phyloP scores from a whole-genome alignment of 2,329 filamentous ascomycete species.

The Aschersonia sp. region DNA sequence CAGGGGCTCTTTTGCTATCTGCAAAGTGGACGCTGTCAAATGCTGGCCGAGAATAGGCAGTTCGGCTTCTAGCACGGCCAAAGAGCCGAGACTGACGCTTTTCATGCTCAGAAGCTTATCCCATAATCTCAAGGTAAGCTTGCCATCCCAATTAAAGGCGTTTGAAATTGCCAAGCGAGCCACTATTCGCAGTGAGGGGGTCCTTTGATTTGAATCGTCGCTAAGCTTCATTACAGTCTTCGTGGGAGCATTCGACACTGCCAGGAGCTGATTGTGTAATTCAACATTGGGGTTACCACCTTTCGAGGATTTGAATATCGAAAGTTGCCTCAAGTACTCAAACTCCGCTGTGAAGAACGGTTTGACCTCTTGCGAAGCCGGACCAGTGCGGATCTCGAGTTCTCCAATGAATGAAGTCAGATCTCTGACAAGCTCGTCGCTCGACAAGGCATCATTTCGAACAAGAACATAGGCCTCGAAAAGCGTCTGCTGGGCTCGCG shows the following conservation, averaged over 20 bases:
- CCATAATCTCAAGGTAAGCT: conserved; percentile 31
- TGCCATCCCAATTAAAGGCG: conserved; percentile 25
- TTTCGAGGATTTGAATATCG: conserved; percentile 22
- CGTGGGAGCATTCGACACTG: conserved; percentile 30
- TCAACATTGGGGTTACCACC: not conserved
- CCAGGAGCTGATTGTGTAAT: conserved; percentile 23
- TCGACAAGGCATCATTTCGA: conserved; percentile 23
- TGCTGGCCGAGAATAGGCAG: conserved; percentile 45
- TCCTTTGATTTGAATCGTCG: conserved; percentile 18
- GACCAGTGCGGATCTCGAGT: conserved; percentile 31
- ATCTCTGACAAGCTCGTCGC: conserved; percentile 31
- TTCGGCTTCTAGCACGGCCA: conserved; percentile 51
- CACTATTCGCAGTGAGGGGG: conserved; percentile 29
- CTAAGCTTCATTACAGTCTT: conserved; percentile 16
- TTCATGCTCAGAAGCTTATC: conserved; percentile 35
- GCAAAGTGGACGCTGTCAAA: conserved; percentile 31
- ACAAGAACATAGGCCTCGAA: conserved; percentile 42
- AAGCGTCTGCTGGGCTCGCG: conserved; percentile 38
- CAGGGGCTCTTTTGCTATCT: conserved; percentile 35
- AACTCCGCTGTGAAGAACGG: conserved; percentile 42
- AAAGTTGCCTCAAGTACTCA: conserved; percentile 39
- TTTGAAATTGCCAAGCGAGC: conserved; percentile 29
- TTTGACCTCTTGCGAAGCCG: conserved; percentile 22
- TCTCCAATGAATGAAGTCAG: conserved; percentile 35
- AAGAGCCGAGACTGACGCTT: conserved; percentile 41